Base-by-base conservation (phyloP, 163 green algal species). In the Scenedesmus sp. region DNA sequence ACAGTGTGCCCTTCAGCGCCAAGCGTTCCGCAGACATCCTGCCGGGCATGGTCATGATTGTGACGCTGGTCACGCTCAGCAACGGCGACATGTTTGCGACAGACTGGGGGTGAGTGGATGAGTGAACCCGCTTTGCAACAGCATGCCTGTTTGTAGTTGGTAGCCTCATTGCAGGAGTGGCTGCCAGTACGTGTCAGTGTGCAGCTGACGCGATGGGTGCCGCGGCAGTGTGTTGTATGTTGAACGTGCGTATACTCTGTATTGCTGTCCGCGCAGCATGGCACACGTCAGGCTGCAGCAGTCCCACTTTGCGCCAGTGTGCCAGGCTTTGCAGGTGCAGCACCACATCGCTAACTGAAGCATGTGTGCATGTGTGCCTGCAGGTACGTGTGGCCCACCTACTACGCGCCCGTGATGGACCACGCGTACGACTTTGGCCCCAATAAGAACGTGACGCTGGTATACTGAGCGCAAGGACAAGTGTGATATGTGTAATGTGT, bases 331-430 rank as follows among this genome's bases (percentile, higher is more conserved):
- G 34, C 34, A 46, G 34, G 34, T 46, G 34, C 34, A 46, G 34
- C 34, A 46, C 34, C 34, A 46, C 34, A 15, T 15, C 59, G 62
- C 2, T 76, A 18, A 18, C 26, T 76, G 66, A 76, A 23, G 62
- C 10, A 20, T 34, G 4, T 13, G 4, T 79, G 23, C 52, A 34
- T 34, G 16, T 13, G 70, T 79, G 70, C 23, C 4, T 8, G 70
- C 70, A 79, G 70, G 13, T 91, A 91, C n/a, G 56, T 87, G 15
- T 86, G 66, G 18, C 87, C 87, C 23, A 91, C 87, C 56, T 91
- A 76, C 76, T 91, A 91, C 12, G 87, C 76, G 46, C 74, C 87
- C 9, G 10, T 86, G 23, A 86, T 86, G 73, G 87, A 87, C 57
- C 76, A 87, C 46, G 34, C 16, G 16, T 4, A 87, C 3, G 87